Percentiles rank a stretch among this genome's conserved stretches.
phyloP scores from a whole-genome alignment of 2,329 filamentous ascomycete species.

The Mycosphaerella arachidis region DNA sequence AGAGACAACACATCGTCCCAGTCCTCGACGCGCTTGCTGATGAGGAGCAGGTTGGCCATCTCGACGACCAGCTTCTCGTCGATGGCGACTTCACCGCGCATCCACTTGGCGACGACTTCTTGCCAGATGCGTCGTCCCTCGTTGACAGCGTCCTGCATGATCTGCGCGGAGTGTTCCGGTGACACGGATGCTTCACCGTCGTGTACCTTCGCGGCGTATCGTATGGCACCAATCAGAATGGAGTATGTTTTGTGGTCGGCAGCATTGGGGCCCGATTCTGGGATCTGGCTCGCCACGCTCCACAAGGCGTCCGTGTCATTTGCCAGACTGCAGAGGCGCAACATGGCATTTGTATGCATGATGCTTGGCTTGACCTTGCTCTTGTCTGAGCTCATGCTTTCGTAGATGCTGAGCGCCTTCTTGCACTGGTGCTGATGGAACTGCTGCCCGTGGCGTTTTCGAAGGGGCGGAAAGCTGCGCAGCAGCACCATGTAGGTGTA shows the following conservation, averaged over 20 bases:
- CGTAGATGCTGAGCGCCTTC: constrained; percentile 71
- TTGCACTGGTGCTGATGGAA: constrained; percentile 47
- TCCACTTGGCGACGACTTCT: constrained; percentile 74
- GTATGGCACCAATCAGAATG: constrained; percentile 74
- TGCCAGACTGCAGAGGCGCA: constrained; percentile 73
- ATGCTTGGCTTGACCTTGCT: constrained; percentile 65
- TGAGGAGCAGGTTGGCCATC: constrained; percentile 74
- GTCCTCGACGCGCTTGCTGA: constrained; percentile 57
- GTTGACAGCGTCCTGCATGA: constrained; percentile 48
- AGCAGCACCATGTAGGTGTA: constrained; percentile 83
- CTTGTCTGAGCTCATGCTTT: constrained; percentile 63
- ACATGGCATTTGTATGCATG: constrained; percentile 82
- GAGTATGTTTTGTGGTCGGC: constrained; percentile 74
- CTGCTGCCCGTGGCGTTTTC: neutral
- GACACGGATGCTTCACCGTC: constrained; percentile 12
- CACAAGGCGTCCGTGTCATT: constrained; percentile 77
- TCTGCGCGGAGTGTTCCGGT: constrained; percentile 8
- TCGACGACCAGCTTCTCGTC: constrained; percentile 75
- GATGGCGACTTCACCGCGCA: constrained; percentile 61
- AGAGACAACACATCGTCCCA: constrained; percentile 69
- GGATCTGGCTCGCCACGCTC: constrained; percentile 66
- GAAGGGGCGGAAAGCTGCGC: constrained; percentile 56
- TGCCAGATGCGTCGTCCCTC: constrained; percentile 75
- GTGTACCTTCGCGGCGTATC: constrained; percentile 37
- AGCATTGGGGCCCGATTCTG: constrained; percentile 56